These are phyloP conservation scores for Debaryomyces subglobosus DNA, from an alignment of 1,139 yeast species.

Conservation along the genomic window DNA sequence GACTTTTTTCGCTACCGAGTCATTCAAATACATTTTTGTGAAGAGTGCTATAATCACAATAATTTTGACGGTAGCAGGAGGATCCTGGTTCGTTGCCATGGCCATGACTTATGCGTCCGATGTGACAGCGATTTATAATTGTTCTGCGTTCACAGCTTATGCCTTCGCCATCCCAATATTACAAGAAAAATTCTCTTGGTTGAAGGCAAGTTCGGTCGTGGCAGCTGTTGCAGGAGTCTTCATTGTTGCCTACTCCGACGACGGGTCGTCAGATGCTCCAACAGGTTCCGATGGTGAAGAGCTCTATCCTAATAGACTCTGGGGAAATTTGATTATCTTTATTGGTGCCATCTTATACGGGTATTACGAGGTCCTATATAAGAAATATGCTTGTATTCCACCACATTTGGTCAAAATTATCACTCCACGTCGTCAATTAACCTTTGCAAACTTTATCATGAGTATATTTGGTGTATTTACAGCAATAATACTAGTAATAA, in stretches of 20 bases:
- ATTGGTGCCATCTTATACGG: constrained; percentile 85
- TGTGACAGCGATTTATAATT: constrained; percentile 87
- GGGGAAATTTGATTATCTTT: constrained; percentile 74
- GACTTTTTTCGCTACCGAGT: constrained; percentile 44
- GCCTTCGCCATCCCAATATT: constrained; percentile 80
- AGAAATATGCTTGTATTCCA: constrained; percentile 76
- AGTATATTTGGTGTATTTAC: constrained; percentile 65
- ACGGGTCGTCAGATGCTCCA: constrained; percentile 20
- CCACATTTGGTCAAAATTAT: constrained; percentile 45
- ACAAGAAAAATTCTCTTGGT: constrained; percentile 63
- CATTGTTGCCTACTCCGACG: constrained; percentile 75
- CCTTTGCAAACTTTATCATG: constrained; percentile 52
- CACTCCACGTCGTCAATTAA: constrained; percentile 51
- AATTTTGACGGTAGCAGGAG: constrained; percentile 74
- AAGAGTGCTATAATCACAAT: constrained; percentile 51
- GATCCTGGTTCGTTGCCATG: constrained; percentile 88
- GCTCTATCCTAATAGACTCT: constrained; percentile 60
- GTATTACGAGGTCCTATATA: constrained; percentile 81
- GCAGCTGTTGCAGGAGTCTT: constrained; percentile 77
- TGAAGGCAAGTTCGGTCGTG: constrained; percentile 69
- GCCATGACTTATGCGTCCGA: constrained; percentile 81
- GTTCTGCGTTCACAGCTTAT: constrained; percentile 87
- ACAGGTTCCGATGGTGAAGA: constrained; percentile 20
- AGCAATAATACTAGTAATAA: constrained; percentile 48
- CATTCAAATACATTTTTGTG: constrained; percentile 51